Evolutionary conservation across 2,329 filamentous ascomycete genomes (phyloP), one percentile per base, ranked within the genome.

Genomic region (Fusarium devonianum): DNA sequence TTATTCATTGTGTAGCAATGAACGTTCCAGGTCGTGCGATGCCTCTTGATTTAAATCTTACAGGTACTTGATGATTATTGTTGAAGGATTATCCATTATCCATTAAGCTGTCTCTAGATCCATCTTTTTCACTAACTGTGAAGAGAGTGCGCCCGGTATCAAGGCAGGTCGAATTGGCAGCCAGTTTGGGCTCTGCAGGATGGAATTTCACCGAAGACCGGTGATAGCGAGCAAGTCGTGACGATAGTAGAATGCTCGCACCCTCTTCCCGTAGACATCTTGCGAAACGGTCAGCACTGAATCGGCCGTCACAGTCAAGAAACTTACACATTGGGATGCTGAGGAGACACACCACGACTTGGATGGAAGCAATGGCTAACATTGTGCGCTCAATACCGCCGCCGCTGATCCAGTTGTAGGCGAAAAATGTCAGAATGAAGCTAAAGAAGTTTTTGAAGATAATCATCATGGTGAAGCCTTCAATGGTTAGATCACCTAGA

Each of bases 361-460:
- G 91, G 13, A 95, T 84, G 25, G 84, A 88, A 2, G 84, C 86
- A 35, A 96, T 81, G 14, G 83, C 80, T 43, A 88, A 79, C 72
- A 97, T 93, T 0, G 75, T 76, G 5, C 71, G 69, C 35, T 80
- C 78, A 51, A 84, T 82, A n/a, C 86, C 83, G 2, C 84, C 84
- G 1, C 74, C 59, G 8, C 88, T 78, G 18, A 96, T 78, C 92
- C 93, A 97, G 48, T 92, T 79, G 64, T 90, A 96, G 1, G 90
- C 91, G 60, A 84, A 88, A 69, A 87, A 95, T 0, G 92, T 96
- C 46, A 97, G 76, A 6, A 85, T 84, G 64, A 95, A 97, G 56
- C 87, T 89, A 75, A 97, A 96, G 55, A 97, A 82, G 72, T 97
- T 96, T 74, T 97, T 97, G 79, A 97, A 96, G 43, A 96, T 86